A percentile compares a stretch with the other conserved stretches of the same genome.
Evolutionary conservation across 441 rosid species (phyloP).

Genomic region (Heliophila coronopifolia): DNA sequence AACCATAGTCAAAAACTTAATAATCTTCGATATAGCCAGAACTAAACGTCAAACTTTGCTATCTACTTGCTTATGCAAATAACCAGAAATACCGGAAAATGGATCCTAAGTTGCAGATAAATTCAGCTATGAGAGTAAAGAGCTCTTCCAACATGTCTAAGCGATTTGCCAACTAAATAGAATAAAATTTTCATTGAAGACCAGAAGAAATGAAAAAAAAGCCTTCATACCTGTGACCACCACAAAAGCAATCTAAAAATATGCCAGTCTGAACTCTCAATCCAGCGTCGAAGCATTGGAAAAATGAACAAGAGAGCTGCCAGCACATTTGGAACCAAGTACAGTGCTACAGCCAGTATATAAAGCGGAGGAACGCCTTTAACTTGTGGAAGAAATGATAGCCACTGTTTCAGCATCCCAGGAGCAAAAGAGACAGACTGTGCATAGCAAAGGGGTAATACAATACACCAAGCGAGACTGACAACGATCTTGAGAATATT

Average conservation of each 20-base stretch:
- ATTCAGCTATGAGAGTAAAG: neutral
- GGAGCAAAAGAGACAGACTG: slow-evolving; percentile 48
- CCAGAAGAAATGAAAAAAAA: neutral
- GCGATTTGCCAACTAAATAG: neutral
- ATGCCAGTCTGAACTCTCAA: slow-evolving; percentile 96
- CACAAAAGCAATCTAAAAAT: slow-evolving; percentile 78
- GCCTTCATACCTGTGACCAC: slow-evolving; percentile 89
- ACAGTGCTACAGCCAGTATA: slow-evolving; percentile 63
- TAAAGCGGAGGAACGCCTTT: slow-evolving; percentile 74
- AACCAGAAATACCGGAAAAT: slow-evolving; percentile 4
- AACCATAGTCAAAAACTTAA: slow-evolving; percentile 1
- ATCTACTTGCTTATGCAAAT: slow-evolving; percentile 5
- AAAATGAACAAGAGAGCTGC: slow-evolving; percentile 76
- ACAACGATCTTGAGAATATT: slow-evolving; percentile 68
- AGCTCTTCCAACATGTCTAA: slow-evolving; percentile 13
- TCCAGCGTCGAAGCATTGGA: slow-evolving; percentile 96
- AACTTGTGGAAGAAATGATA: slow-evolving; percentile 53
- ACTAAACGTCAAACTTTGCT: neutral
- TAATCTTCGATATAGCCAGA: neutral
- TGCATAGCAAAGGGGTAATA: slow-evolving; percentile 72
- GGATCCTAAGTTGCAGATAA: neutral
- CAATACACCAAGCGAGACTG: slow-evolving; percentile 68
- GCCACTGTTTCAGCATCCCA: slow-evolving; percentile 32
- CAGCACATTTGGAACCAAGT: slow-evolving; percentile 73
- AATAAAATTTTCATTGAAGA: slow-evolving; percentile 2